phyloP scores from a whole-genome alignment of 441 rosid genomes.

The Populus hybrid region DNA sequence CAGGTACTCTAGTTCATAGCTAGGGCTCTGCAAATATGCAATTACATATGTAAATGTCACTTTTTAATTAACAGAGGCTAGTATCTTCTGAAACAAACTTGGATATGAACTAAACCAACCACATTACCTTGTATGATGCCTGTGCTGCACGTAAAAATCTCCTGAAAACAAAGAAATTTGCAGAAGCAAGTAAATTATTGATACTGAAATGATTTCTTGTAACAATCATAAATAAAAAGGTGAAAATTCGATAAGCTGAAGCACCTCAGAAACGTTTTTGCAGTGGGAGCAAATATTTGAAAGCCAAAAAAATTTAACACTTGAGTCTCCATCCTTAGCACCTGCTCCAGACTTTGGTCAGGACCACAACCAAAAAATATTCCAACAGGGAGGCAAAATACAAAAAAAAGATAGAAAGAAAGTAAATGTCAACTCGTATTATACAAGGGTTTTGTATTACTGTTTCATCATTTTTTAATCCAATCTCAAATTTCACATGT shows the following conservation, averaged over 20 bases:
- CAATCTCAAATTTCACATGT: neutral
- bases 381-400: conserved; percentile 1
- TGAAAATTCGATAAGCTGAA: conserved; percentile 8
- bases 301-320: conserved; percentile 60
- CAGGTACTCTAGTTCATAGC: conserved; percentile 58
- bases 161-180: conserved; percentile 39
- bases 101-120: neutral
- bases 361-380: conserved; percentile 11
- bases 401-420: neutral
- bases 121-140: conserved; percentile 56
- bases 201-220: neutral
- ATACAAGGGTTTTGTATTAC: neutral
- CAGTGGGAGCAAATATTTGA: conserved; percentile 63
- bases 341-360: conserved; percentile 42
- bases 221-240: neutral
- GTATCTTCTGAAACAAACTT: neutral
- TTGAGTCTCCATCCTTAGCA: conserved; percentile 67
- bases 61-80: conserved; percentile 1
- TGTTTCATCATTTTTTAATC: neutral
- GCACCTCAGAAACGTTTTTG: conserved; percentile 84
- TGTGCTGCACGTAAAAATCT: conserved; percentile 78
- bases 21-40: conserved; percentile 46
- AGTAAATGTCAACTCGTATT: neutral
- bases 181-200: conserved; percentile 3
- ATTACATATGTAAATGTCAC: conserved; percentile 10